Evolutionary conservation across 495 filamentous ascomycete species (phyloP).

Genomic region (Trichoderma asperelloides): DNA sequence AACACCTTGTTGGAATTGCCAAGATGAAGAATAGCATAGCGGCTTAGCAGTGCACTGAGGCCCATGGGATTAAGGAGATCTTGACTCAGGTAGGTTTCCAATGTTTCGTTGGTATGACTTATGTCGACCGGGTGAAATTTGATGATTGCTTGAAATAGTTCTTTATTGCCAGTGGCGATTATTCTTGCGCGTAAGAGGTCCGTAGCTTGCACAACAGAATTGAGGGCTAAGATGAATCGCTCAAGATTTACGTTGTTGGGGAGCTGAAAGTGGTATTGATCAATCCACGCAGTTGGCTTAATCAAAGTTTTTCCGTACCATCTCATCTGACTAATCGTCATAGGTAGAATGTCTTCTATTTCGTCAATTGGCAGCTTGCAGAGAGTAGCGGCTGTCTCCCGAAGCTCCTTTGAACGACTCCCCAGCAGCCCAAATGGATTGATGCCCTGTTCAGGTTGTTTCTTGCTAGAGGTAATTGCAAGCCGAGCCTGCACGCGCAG

Average conservation of each 20-base stretch:
- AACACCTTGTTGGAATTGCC: slow-evolving; percentile 14
- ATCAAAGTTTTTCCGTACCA: neutral
- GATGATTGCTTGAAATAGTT: neutral
- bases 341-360: neutral
- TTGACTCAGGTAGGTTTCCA: neutral
- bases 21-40: neutral
- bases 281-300: neutral
- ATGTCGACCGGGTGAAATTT: neutral
- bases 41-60: neutral
- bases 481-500: neutral
- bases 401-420: neutral
- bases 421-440: neutral
- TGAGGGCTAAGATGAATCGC: neutral
- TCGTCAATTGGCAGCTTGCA: neutral
- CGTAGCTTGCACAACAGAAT: neutral
- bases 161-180: neutral
- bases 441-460: neutral
- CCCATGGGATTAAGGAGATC: neutral
- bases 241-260: neutral
- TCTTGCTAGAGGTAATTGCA: neutral
- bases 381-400: neutral
- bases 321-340: neutral
- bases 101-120: neutral
- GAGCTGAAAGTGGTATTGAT: neutral
- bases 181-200: neutral